These are phyloP conservation scores for Omphalea diandra DNA, from an alignment of 441 rosid genomes.

Conservation along the genomic window DNA sequence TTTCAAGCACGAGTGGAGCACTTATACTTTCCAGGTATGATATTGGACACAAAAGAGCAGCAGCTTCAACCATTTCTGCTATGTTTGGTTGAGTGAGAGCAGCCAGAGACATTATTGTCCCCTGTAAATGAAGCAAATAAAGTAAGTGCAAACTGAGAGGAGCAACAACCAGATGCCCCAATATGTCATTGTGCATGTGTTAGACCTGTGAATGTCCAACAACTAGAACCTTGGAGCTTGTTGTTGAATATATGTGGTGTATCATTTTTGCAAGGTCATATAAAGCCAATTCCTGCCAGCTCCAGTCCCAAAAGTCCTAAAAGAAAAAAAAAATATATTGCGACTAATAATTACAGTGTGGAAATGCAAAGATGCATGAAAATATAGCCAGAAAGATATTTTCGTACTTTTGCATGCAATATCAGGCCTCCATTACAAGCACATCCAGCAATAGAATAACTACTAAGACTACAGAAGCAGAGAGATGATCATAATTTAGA, in stretches of 20 bases:
- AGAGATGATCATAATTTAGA: constrained; percentile 10
- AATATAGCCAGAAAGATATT: neutral
- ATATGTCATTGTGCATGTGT: constrained; percentile 7
- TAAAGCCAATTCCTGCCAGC: constrained; percentile 93
- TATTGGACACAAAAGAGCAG: constrained; percentile 87
- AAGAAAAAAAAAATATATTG: constrained; percentile 22
- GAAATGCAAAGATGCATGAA: neutral
- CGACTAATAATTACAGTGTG: neutral
- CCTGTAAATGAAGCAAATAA: constrained; percentile 39
- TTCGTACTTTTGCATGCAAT: neutral
- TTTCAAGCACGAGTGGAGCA: constrained; percentile 78
- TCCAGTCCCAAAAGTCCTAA: constrained; percentile 97
- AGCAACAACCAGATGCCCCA: constrained; percentile 8
- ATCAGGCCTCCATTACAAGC: constrained; percentile 7
- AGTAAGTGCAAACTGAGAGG: neutral
- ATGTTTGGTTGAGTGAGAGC: constrained; percentile 76
- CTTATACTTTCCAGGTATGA: constrained; percentile 74
- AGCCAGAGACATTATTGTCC: constrained; percentile 86
- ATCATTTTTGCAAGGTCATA: constrained; percentile 79
- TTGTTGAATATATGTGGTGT: constrained; percentile 39
- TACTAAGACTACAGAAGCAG: neutral
- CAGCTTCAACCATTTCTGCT: constrained; percentile 84
- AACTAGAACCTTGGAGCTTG: constrained; percentile 63
- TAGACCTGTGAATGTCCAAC: constrained; percentile 96
- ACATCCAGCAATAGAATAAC: constrained; percentile 13